Conservation (phyloP, 1,139 yeast genomes). For the Yamadazyma epiphylla region DNA sequence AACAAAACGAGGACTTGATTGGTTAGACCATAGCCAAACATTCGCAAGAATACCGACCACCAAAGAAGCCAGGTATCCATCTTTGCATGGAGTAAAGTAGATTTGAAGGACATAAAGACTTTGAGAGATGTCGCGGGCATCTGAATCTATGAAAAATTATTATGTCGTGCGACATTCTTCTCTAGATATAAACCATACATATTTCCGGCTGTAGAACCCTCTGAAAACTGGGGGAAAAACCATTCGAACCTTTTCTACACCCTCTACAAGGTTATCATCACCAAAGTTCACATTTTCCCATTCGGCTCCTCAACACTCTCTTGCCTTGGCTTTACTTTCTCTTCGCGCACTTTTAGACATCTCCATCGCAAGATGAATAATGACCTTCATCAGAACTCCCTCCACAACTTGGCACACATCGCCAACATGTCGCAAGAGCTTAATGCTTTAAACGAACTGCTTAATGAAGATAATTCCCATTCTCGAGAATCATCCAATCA, state of each 20-base stretch:
- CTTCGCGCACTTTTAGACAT: too few species aligned
- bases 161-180: too few species aligned
- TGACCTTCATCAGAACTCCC: constrained; percentile 18
- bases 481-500: background rate
- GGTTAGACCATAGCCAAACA: constrained; percentile 77
- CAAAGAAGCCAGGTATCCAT: constrained; percentile 64
- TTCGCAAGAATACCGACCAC: constrained; percentile 66
- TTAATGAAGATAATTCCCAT: constrained; percentile 13
- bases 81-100: constrained; percentile 2
- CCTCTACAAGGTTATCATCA: too few species aligned
- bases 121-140: too few species aligned
- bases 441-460: constrained; percentile 26
- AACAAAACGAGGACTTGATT: constrained; percentile 77
- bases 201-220: too few species aligned
- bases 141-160: too few species aligned
- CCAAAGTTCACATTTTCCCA: too few species aligned
- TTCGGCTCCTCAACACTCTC: too few species aligned
- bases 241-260: too few species aligned
- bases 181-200: too few species aligned
- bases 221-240: too few species aligned
- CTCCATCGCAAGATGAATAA: constrained; percentile 10
- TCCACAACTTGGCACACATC: constrained; percentile 42
- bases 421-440: constrained; percentile 46
- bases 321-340: too few species aligned
- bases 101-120: background rate